phyloP scores from a whole-genome alignment of 148 eudicot species.

The Polygonum maritimum region DNA sequence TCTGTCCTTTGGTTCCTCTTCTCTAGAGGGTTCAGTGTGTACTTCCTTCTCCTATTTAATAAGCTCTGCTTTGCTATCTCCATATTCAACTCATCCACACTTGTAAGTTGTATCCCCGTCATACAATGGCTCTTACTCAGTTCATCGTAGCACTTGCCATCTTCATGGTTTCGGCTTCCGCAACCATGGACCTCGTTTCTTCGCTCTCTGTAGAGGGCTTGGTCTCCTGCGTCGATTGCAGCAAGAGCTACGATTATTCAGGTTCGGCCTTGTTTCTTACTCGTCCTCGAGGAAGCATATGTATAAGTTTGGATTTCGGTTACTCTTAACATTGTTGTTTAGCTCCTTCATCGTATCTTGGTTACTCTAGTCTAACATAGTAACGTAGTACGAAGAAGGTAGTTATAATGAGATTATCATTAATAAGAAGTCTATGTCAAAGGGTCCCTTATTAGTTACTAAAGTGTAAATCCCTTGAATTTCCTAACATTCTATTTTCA shows the following conservation, averaged over 20 bases:
- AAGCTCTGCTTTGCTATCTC: not conserved
- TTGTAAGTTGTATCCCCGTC: no score
- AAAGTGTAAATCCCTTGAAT: no score
- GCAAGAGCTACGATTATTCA: constrained; percentile 24
- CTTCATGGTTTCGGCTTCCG: constrained; percentile 15
- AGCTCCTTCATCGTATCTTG: not conserved
- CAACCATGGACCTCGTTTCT: constrained; percentile 14
- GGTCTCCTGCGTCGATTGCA: constrained; percentile 43
- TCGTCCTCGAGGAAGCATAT: not conserved
- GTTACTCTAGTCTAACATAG: no score
- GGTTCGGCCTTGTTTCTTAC: not conserved
- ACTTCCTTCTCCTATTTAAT: constrained; percentile 1
- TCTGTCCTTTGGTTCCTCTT: not conserved
- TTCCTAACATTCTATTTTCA: no score
- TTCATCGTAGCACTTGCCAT: not conserved
- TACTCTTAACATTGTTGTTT: no score
- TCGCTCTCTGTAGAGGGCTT: constrained; percentile 29
- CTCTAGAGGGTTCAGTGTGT: not conserved
- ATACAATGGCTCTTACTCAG: constrained; percentile 10
- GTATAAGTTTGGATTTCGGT: not conserved
- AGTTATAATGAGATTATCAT: no score
- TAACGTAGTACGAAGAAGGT: no score
- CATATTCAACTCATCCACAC: not conserved
- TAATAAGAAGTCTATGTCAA: no score
- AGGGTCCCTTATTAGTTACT: no score